Evolutionary conservation across 1,284 basidiomycete genomes (phyloP).

Genomic region (Trametes polyzona): DNA sequence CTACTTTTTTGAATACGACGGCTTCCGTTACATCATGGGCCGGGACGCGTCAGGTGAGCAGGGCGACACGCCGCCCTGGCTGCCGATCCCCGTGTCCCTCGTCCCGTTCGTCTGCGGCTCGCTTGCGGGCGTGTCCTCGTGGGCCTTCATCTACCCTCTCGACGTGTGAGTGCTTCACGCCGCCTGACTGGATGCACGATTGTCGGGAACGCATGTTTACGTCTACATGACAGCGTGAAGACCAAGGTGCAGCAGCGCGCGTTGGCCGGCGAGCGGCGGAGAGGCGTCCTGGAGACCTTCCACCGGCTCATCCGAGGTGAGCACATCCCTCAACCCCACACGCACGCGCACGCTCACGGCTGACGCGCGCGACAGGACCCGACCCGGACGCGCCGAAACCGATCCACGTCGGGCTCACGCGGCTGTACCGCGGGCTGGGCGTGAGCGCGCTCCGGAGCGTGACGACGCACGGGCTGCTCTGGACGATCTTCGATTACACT

Average conservation of each 20-base stretch:
- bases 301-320: constrained; percentile 75
- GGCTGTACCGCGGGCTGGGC: constrained; percentile 85
- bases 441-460: constrained; percentile 83
- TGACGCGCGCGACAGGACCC: constrained; percentile 52
- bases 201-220: background rate
- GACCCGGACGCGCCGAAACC: constrained; percentile 75
- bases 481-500: constrained; percentile 82
- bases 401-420: constrained; percentile 66
- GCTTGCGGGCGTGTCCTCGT: constrained; percentile 80
- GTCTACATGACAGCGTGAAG: constrained; percentile 68
- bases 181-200: no score
- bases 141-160: constrained; percentile 84
- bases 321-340: constrained; percentile 11
- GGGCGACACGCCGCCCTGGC: constrained; percentile 74
- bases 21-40: constrained; percentile 77
- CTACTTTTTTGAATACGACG: constrained; percentile 90
- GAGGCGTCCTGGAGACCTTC: constrained; percentile 75
- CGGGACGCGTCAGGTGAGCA: constrained; percentile 72
- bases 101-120: constrained; percentile 88
- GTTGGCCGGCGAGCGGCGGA: constrained; percentile 73
- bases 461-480: constrained; percentile 81
- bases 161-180: constrained; percentile 64
- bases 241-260: constrained; percentile 92
- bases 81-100: constrained; percentile 75
- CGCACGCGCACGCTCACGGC: background rate